Evolutionary conservation across 2,329 filamentous ascomycete species (phyloP), one percentile per base, ranked within the genome.

Genomic region (Diaporthe humulicola): DNA sequence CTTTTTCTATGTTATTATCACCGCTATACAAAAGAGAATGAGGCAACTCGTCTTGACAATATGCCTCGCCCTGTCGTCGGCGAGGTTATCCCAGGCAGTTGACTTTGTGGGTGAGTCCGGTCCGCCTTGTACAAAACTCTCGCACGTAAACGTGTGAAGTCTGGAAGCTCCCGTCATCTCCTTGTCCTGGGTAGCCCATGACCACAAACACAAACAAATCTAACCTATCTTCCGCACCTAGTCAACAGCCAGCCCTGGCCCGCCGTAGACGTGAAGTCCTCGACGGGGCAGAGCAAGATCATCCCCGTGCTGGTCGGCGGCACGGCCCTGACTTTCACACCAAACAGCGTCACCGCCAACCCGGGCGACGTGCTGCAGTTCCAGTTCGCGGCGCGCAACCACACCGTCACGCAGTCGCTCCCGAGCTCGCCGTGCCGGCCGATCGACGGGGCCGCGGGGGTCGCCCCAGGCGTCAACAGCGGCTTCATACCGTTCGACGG

Each of bases 401-500:
- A 81, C 76, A 79, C 80, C 22, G 77, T 79, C 17, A 87, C 86
- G 0, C 84, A 87, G 76, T 84, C 82, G 17, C 74, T 79, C 6
- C 80, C 82, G 54, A 77, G 82, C 3, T 71, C 80, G 0, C 81
- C 85, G 0, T 87, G 86, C 75, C 79, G 81, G 17, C 85, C 85
- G 1, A 77, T 87, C 4, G 83, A 85, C 50, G 64, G 6, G 3
- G 45, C 10, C 33, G 79, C 79, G 0, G 79, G 78, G 0, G 79
- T 81, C 22, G 70, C 82, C 0, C 78, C 74, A 0, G 84, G 82
- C 0, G 78, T 86, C 0, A 84, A 86, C 73, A 85, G 83, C 57
- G 85, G 85, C 0, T 84, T 86, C 61, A 84, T 86, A 14, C 84
- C 85, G 0, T 86, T 81, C 40, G 4, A 79, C 17, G 81, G 78